Percentiles rank a stretch among this genome's conserved stretches.
These are phyloP conservation scores for Plasmopara muralis DNA, from an alignment of 352 stramenopile species.

Conservation along the genomic window DNA sequence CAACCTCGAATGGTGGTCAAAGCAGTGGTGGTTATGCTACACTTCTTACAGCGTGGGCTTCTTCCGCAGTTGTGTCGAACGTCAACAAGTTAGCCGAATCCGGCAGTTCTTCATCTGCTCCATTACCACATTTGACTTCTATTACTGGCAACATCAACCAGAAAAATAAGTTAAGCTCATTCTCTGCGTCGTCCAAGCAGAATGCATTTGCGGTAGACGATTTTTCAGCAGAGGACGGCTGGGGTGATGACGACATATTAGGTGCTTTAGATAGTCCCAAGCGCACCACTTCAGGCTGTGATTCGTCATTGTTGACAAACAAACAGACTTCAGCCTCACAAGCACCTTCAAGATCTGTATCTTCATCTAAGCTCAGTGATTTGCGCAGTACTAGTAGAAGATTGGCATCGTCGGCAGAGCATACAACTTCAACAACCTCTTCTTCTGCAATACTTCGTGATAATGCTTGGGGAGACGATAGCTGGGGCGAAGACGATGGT, in stretches of 20 bases:
- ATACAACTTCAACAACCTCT: conserved; percentile 14
- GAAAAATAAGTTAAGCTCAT: conserved; percentile 11
- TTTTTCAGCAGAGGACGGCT: conserved; percentile 47
- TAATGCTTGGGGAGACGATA: conserved; percentile 55
- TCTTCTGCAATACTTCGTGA: conserved; percentile 30
- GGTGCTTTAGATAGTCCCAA: conserved; percentile 43
- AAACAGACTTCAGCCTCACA: conserved; percentile 20
- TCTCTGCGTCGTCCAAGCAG: conserved; percentile 17
- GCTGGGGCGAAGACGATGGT: conserved; percentile 55
- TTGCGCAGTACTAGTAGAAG: conserved; percentile 13
- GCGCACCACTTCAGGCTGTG: conserved; percentile 18
- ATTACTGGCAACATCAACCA: conserved; percentile 14
- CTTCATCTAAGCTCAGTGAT: conserved; percentile 49
- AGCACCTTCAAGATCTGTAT: conserved; percentile 24
- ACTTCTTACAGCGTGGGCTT: conserved; percentile 69
- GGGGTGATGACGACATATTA: conserved; percentile 58
- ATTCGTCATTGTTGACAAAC: conserved; percentile 25
- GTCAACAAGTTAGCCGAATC: conserved; percentile 61
- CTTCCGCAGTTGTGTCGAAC: conserved; percentile 58
- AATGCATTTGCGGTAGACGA: conserved; percentile 43
- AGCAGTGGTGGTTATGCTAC: conserved; percentile 47
- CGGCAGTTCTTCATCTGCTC: conserved; percentile 21
- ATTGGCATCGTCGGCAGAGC: conserved; percentile 3
- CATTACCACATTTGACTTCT: conserved; percentile 27
- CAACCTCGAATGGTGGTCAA: conserved; percentile 20